Conservation (phyloP, 495 filamentous ascomycete genomes). For the Podospora sp. region DNA sequence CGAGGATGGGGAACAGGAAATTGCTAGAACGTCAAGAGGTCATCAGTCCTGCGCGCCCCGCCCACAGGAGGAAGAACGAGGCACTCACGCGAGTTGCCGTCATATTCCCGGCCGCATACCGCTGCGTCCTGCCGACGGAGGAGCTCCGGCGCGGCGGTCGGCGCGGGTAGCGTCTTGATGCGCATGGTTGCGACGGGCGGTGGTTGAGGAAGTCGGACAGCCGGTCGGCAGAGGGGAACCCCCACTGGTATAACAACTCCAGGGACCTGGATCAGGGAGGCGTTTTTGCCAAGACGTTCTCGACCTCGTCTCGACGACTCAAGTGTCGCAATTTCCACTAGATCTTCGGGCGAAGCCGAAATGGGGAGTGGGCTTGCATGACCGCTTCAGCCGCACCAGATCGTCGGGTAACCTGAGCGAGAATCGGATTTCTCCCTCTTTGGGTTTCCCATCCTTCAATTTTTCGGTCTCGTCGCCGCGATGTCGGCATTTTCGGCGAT, state of each 20-base stretch:
- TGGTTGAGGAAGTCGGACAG: no score
- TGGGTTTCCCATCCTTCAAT: background rate
- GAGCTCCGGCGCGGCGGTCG: background rate
- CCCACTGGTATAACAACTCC: no score
- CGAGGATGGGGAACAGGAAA: background rate
- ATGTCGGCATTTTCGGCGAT: background rate
- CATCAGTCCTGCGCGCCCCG: background rate
- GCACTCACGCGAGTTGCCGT: background rate
- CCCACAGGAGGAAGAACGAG: background rate
- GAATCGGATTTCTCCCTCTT: background rate
- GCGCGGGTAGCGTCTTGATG: background rate
- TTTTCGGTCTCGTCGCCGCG: background rate
- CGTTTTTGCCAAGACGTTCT: constrained; percentile 10
- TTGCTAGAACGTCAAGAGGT: background rate
- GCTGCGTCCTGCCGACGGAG: background rate
- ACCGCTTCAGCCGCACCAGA: constrained; percentile 11
- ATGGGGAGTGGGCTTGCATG: constrained; percentile 2
- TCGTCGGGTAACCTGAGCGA: background rate
- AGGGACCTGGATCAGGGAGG: background rate
- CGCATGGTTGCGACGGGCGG: background rate
- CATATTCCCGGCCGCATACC: background rate
- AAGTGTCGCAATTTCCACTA: background rate
- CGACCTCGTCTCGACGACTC: background rate
- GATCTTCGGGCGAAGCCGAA: background rate
- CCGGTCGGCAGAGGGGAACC: no score